Conservation (phyloP, 2,329 filamentous ascomycete genomes). For the Neoascochyta sp. region DNA sequence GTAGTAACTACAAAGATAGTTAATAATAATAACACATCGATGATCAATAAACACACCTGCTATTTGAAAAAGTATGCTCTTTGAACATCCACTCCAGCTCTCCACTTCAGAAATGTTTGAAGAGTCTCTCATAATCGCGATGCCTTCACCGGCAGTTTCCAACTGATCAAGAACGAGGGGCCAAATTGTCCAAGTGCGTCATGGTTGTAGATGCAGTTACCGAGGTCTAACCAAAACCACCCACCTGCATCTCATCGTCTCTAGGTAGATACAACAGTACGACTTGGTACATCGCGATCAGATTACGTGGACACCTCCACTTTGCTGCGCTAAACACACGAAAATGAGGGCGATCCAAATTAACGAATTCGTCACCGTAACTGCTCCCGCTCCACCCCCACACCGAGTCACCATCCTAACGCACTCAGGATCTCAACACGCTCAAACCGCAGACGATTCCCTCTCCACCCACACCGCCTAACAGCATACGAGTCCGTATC, state of each 20-base stretch:
- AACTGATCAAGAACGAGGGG: too few species aligned
- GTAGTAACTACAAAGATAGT: too few species aligned
- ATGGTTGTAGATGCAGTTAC: slow-evolving; percentile 3
- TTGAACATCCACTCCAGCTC: too few species aligned
- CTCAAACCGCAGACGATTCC: slow-evolving; percentile 20
- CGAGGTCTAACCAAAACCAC: slow-evolving; percentile 7
- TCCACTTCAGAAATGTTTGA: too few species aligned
- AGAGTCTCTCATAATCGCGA: too few species aligned
- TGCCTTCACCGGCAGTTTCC: too few species aligned
- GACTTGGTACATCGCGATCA: background rate
- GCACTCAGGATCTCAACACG: slow-evolving; percentile 28
- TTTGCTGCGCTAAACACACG: background rate
- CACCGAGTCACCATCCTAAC: background rate
- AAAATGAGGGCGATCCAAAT: slow-evolving; percentile 23
- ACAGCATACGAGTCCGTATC: slow-evolving; percentile 47
- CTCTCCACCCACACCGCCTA: slow-evolving; percentile 32
- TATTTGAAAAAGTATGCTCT: too few species aligned
- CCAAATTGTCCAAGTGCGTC: too few species aligned
- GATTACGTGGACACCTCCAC: background rate
- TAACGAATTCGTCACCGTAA: slow-evolving; percentile 12
- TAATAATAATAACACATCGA: too few species aligned
- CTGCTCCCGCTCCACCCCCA: background rate
- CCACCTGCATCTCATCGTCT: background rate
- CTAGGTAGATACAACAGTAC: background rate
- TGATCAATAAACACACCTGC: too few species aligned